phyloP scores from a whole-genome alignment of 257 asterid species.

The Salvia miltiorrhiza region DNA sequence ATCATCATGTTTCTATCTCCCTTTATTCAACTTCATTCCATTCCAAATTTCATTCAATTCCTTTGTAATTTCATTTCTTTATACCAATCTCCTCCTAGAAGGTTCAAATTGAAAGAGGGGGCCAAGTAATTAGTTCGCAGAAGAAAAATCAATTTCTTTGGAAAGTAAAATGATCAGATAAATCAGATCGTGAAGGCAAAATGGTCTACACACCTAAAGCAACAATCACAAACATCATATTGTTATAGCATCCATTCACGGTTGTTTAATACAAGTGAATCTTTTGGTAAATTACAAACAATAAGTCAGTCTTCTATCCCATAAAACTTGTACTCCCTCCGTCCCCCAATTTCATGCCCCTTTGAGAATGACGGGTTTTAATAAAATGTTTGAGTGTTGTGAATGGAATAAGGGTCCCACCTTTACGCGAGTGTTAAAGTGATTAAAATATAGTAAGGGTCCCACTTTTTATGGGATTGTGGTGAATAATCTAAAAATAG shows the following conservation, averaged over 20 bases:
- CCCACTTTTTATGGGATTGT: too few species aligned
- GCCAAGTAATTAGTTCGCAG: neutral
- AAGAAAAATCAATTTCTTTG: neutral
- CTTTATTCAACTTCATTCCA: neutral
- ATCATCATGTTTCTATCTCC: neutral
- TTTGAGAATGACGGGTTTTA: too few species aligned
- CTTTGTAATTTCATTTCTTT: neutral
- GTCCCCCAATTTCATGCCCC: too few species aligned
- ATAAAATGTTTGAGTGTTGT: too few species aligned
- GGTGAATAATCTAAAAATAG: too few species aligned
- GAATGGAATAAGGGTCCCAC: too few species aligned
- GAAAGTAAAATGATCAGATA: neutral
- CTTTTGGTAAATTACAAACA: neutral
- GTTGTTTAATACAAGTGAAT: neutral
- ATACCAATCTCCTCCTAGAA: neutral
- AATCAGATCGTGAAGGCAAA: neutral
- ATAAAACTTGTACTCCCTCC: too few species aligned
- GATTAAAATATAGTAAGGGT: too few species aligned
- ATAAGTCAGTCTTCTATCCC: conserved; percentile 1
- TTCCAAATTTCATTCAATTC: too few species aligned
- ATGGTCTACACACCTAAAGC: neutral
- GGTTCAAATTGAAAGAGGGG: neutral
- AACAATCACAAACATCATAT: conserved; percentile 3
- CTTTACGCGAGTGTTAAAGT: too few species aligned
- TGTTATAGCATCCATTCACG: too few species aligned